A percentile compares a stretch with the other conserved stretches of the same genome.
These are phyloP conservation scores for Aspergillus egyptiacus DNA, from an alignment of 495 filamentous ascomycete species.

Conservation along the genomic window DNA sequence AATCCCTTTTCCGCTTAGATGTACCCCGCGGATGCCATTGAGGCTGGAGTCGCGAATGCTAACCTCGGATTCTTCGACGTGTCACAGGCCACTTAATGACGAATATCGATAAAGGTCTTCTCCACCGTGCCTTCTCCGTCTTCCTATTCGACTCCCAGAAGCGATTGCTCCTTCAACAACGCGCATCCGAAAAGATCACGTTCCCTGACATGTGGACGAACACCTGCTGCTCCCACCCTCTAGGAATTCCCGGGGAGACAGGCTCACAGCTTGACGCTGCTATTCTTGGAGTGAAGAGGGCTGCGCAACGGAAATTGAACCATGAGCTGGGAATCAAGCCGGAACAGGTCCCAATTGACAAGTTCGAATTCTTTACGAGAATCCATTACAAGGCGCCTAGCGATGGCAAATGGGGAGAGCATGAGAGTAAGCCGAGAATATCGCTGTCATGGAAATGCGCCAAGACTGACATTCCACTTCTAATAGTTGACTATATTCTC, in stretches of 20 bases:
- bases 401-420: conserved; percentile 97
- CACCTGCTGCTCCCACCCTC: conserved; percentile 97
- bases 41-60: background rate
- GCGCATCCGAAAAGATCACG: conserved; percentile 95
- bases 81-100: conserved; percentile 90
- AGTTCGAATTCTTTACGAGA: conserved; percentile 89
- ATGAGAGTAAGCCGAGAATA: conserved; percentile 67
- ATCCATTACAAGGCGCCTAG: conserved; percentile 98
- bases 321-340: conserved; percentile 93
- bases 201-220: conserved; percentile 99
- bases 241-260: conserved; percentile 87
- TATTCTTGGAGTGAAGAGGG: conserved; percentile 77
- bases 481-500: conserved; percentile 92
- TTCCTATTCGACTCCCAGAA: conserved; percentile 93
- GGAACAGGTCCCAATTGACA: conserved; percentile 81
- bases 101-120: conserved; percentile 90
- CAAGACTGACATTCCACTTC: conserved; percentile 9
- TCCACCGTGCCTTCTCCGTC: conserved; percentile 95
- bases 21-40: background rate
- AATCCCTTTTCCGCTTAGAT: background rate
- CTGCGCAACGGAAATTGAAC: conserved; percentile 84
- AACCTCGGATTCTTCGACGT: background rate
- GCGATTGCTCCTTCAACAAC: conserved; percentile 88
- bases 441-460: background rate
- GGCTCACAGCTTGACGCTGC: conserved; percentile 76